These are phyloP conservation scores for Volvox carteri DNA, from an alignment of 163 green algal species.

Conservation along the genomic window DNA sequence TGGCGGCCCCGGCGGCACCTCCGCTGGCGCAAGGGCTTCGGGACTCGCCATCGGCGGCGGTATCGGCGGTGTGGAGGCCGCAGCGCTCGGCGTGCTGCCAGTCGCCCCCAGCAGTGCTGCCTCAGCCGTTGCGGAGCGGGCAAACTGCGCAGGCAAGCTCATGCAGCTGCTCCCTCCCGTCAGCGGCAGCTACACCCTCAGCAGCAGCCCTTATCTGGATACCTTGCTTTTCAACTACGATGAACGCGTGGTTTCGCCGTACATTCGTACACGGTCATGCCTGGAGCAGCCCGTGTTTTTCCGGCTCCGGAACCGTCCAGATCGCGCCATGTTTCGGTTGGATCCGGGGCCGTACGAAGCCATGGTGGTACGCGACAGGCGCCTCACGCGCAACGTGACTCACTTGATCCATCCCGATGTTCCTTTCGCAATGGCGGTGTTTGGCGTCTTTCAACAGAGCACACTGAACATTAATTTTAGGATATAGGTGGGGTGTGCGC, in stretches of 20 bases:
- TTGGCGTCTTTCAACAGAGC: constrained; percentile 42
- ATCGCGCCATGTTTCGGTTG: constrained; percentile 16
- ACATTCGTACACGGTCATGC: constrained; percentile 33
- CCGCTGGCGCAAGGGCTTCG: no score
- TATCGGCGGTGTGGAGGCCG: not conserved
- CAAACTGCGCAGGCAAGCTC: constrained; percentile 18
- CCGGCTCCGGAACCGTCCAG: constrained; percentile 4
- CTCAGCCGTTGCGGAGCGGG: not conserved
- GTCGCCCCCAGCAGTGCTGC: not conserved
- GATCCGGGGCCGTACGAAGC: constrained; percentile 39
- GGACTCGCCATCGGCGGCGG: no score
- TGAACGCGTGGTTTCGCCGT: constrained; percentile 28
- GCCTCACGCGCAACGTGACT: constrained; percentile 29
- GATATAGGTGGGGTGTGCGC: no score
- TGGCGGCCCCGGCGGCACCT: no score
- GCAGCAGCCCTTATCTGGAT: constrained; percentile 43
- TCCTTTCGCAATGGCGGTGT: constrained; percentile 27
- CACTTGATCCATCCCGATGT: constrained; percentile 35
- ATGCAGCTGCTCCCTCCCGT: constrained; percentile 44
- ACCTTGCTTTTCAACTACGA: constrained; percentile 32
- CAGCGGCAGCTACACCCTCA: not conserved
- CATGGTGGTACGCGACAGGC: constrained; percentile 38
- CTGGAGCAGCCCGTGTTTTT: constrained; percentile 53
- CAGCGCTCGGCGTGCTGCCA: not conserved
- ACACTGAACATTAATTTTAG: constrained; percentile 41